phyloP scores from a whole-genome alignment of 2,329 filamentous ascomycete species.

The Atkinsonella texensis region DNA sequence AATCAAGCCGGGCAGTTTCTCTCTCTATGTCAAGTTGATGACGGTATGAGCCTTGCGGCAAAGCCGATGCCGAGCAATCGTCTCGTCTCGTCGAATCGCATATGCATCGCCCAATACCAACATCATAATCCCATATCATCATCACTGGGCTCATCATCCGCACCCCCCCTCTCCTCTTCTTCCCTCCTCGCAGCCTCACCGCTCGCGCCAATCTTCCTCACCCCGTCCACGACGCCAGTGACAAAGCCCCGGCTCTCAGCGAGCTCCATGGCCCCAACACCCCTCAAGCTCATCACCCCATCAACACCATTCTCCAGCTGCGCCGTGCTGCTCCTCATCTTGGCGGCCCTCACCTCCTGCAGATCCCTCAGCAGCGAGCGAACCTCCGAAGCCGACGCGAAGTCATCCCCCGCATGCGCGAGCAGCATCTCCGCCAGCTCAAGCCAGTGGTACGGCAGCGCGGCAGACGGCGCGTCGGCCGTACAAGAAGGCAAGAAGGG shows the following conservation, averaged over 20 bases:
- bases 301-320: slow-evolving; percentile 59
- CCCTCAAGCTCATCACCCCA: slow-evolving; percentile 55
- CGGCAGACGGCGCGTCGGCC: slow-evolving; percentile 51
- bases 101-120: background rate
- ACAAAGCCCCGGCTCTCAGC: slow-evolving; percentile 79
- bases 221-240: slow-evolving; percentile 72
- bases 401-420: slow-evolving; percentile 73
- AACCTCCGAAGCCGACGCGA: slow-evolving; percentile 60
- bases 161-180: slow-evolving; percentile 56
- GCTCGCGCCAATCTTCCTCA: slow-evolving; percentile 72
- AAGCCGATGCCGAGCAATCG: background rate
- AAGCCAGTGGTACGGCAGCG: slow-evolving; percentile 89
- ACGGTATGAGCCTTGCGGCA: background rate
- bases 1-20: no score
- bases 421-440: slow-evolving; percentile 82
- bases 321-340: slow-evolving; percentile 66
- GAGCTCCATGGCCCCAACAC: slow-evolving; percentile 88
- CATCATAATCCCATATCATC: slow-evolving; percentile 36
- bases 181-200: slow-evolving; percentile 68
- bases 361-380: slow-evolving; percentile 67
- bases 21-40: background rate
- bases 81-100: background rate
- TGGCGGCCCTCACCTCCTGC: slow-evolving; percentile 78
- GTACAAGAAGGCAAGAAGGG: slow-evolving; percentile 73
- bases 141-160: slow-evolving; percentile 45